Evolutionary conservation across 2,329 filamentous ascomycete species (phyloP).

Genomic region (Pseudogymnoascus verrucosus): DNA sequence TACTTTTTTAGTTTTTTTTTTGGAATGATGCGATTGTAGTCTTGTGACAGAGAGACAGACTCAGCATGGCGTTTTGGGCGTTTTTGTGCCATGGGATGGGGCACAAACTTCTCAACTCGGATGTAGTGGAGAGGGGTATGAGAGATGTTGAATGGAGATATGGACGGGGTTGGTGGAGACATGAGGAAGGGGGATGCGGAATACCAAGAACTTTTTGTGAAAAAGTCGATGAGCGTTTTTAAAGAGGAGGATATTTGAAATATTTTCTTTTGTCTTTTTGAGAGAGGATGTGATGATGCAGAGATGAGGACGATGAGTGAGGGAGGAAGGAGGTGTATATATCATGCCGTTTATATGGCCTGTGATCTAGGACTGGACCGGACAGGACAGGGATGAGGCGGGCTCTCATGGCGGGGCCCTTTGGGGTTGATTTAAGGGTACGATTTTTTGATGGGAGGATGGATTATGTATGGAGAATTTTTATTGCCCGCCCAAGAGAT

Average conservation of each 20-base stretch:
- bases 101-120: constrained; percentile 5
- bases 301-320: not conserved
- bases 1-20: not conserved
- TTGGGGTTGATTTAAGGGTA: not conserved
- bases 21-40: constrained; percentile 5
- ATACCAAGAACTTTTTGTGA: not conserved
- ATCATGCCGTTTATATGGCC: constrained; percentile 4
- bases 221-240: constrained; percentile 7
- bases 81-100: not conserved
- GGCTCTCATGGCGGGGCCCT: not conserved
- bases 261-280: not conserved
- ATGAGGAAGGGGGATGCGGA: not conserved
- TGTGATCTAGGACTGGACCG: not conserved
- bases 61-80: constrained; percentile 7
- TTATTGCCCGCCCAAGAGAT: constrained; percentile 1
- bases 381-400: not conserved
- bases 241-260: not conserved
- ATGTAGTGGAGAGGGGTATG: not conserved
- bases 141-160: not conserved
- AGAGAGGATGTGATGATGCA: not conserved
- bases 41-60: not conserved
- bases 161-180: not conserved
- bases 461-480: not conserved
- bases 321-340: not conserved
- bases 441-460: not conserved